phyloP scores from a whole-genome alignment of 495 filamentous ascomycete species.

The Penicillium fimorum region DNA sequence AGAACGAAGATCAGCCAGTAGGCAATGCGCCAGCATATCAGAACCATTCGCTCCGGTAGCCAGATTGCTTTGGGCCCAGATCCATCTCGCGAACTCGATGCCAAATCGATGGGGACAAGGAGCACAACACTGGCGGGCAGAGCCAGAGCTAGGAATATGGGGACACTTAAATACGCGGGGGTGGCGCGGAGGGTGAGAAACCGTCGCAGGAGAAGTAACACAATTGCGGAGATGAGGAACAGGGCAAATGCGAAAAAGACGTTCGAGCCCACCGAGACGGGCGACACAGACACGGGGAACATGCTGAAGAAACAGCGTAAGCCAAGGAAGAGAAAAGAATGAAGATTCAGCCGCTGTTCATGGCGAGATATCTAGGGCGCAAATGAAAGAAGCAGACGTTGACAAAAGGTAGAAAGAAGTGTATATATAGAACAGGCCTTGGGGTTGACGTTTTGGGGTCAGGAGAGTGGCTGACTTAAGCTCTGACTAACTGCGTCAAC shows the following conservation, averaged over 20 bases:
- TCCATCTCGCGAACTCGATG: constrained; percentile 75
- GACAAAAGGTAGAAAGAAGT: constrained; percentile 8
- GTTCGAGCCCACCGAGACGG: constrained; percentile 58
- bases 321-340: constrained; percentile 4
- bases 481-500: constrained; percentile 8
- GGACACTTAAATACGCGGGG: constrained; percentile 84
- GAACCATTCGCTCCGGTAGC: constrained; percentile 64
- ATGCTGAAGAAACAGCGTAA: constrained; percentile 18
- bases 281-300: constrained; percentile 31
- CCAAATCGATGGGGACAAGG: constrained; percentile 92
- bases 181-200: constrained; percentile 89
- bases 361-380: constrained; percentile 11
- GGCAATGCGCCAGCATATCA: constrained; percentile 86
- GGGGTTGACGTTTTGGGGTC: constrained; percentile 22
- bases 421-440: constrained; percentile 13
- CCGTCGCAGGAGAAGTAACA: constrained; percentile 79
- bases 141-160: constrained; percentile 89
- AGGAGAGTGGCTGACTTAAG: constrained; percentile 34
- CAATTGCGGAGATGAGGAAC: constrained; percentile 66
- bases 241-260: constrained; percentile 73
- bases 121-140: constrained; percentile 93
- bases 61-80: constrained; percentile 63
- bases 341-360: constrained; percentile 19
- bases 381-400: not conserved
- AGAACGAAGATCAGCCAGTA: constrained; percentile 97